phyloP scores from a whole-genome alignment of 805 yeast species.

The Crinitomyces ghanaensis region DNA sequence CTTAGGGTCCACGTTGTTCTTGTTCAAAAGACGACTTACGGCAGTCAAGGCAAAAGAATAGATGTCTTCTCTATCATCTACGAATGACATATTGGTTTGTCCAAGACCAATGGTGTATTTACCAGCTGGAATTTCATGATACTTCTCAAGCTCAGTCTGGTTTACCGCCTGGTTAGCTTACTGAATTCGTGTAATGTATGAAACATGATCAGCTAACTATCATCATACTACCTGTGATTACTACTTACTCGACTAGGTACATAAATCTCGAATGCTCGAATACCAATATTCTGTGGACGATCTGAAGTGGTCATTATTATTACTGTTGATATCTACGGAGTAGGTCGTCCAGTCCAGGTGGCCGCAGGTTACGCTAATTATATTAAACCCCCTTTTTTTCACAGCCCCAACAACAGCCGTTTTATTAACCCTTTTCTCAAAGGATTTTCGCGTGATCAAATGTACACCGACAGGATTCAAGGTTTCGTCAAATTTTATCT shows the following conservation, averaged over 20 bases:
- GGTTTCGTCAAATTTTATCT: too few relatives aligned
- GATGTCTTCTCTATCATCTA: constrained; percentile 94
- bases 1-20: constrained; percentile 72
- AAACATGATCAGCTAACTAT: too few relatives aligned
- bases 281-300: constrained; percentile 79
- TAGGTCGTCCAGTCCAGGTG: too few relatives aligned
- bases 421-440: too few relatives aligned
- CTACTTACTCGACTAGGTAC: constrained; percentile 61
- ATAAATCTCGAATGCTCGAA: constrained; percentile 90
- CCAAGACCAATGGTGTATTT: constrained; percentile 98
- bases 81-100: constrained; percentile 96
- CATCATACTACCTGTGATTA: too few relatives aligned
- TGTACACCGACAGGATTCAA: too few relatives aligned
- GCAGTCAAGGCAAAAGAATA: constrained; percentile 93
- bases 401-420: too few relatives aligned
- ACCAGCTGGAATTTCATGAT: constrained; percentile 81
- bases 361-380: too few relatives aligned
- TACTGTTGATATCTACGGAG: too few relatives aligned
- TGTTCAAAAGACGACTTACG: constrained; percentile 58
- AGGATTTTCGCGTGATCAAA: too few relatives aligned
- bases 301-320: constrained; percentile 8
- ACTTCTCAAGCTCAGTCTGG: constrained; percentile 78
- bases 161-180: constrained; percentile 35
- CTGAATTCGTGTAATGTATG: too few relatives aligned
- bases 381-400: too few relatives aligned